phyloP scores from a whole-genome alignment of 2,329 filamentous ascomycete genomes.

The Arachnomyces sp. region DNA sequence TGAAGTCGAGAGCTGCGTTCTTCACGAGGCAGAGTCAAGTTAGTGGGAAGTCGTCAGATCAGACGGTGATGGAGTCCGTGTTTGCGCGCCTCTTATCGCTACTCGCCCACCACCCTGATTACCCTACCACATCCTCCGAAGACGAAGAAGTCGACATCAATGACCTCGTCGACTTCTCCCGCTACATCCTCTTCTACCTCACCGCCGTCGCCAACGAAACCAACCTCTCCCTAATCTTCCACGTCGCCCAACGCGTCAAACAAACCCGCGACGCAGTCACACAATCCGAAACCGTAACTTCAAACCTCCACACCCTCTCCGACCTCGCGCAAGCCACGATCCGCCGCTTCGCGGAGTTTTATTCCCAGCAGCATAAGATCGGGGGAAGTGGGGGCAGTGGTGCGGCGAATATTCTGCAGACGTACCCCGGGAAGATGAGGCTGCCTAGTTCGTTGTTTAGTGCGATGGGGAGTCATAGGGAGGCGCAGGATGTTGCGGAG shows the following conservation, averaged over 20 bases:
- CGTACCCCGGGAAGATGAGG: slow-evolving; percentile 70
- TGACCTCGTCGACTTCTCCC: slow-evolving; percentile 67
- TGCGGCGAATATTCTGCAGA: slow-evolving; percentile 56
- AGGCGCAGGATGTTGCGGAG: slow-evolving; percentile 76
- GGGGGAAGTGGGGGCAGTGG: slow-evolving; percentile 28
- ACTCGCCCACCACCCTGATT: slow-evolving; percentile 90
- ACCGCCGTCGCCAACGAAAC: slow-evolving; percentile 72
- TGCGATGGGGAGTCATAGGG: slow-evolving; percentile 63
- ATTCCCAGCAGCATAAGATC: slow-evolving; percentile 57
- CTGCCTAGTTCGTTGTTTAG: slow-evolving; percentile 73
- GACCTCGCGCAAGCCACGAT: slow-evolving; percentile 79
- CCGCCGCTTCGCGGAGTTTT: slow-evolving; percentile 75
- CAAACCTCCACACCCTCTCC: slow-evolving; percentile 67
- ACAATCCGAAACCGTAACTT: slow-evolving; percentile 38
- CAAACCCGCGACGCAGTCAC: slow-evolving; percentile 74
- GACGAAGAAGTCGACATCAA: slow-evolving; percentile 37
- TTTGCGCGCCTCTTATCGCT: slow-evolving; percentile 79
- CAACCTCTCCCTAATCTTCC: slow-evolving; percentile 81
- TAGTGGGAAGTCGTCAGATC: slow-evolving; percentile 31
- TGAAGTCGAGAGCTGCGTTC: slow-evolving; percentile 66
- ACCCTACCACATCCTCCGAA: slow-evolving; percentile 35
- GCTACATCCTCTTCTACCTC: slow-evolving; percentile 86
- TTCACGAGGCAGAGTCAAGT: slow-evolving; percentile 45
- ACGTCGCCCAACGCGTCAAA: slow-evolving; percentile 88
- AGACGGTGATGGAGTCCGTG: slow-evolving; percentile 65